Conservation (phyloP, 2,329 filamentous ascomycete species). For the Bisporella sp. region DNA sequence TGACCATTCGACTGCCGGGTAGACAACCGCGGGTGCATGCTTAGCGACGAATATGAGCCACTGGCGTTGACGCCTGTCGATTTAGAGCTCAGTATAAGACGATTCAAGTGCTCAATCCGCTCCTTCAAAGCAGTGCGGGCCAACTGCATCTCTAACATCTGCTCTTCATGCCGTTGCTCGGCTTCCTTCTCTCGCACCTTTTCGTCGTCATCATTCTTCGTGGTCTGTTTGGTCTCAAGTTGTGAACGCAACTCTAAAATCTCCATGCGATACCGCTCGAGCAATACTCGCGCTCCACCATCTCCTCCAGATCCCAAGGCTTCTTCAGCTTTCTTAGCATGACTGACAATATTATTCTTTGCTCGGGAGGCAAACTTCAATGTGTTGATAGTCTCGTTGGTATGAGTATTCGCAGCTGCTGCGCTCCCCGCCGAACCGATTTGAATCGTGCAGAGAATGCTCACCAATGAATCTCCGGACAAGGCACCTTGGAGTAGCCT, state of each 20-base stretch:
- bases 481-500: conserved; percentile 85
- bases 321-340: conserved; percentile 92
- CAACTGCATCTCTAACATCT: conserved; percentile 97
- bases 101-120: conserved; percentile 93
- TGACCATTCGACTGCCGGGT: conserved; percentile 30
- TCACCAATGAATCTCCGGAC: conserved; percentile 89
- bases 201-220: conserved; percentile 62
- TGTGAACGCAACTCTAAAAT: conserved; percentile 76
- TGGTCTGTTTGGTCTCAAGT: conserved; percentile 74
- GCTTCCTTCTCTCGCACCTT: conserved; percentile 70
- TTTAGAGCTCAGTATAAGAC: conserved; percentile 90
- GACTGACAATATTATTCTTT: conserved; percentile 96
- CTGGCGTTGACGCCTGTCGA: conserved; percentile 86
- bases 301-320: conserved; percentile 75
- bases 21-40: conserved; percentile 57
- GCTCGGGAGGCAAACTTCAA: conserved; percentile 94
- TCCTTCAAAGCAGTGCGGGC: conserved; percentile 94
- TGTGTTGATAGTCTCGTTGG: conserved; percentile 86
- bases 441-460: conserved; percentile 94
- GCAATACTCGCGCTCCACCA: conserved; percentile 74
- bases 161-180: conserved; percentile 84
- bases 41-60: conserved; percentile 62
- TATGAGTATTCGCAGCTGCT: conserved; percentile 67
- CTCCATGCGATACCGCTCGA: conserved; percentile 91
- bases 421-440: conserved; percentile 70